Percentiles rank a stretch among this genome's conserved stretches.
These are phyloP conservation scores for Domatiomyces catenatus DNA, from an alignment of 2,329 filamentous ascomycete genomes.

Conservation along the genomic window DNA sequence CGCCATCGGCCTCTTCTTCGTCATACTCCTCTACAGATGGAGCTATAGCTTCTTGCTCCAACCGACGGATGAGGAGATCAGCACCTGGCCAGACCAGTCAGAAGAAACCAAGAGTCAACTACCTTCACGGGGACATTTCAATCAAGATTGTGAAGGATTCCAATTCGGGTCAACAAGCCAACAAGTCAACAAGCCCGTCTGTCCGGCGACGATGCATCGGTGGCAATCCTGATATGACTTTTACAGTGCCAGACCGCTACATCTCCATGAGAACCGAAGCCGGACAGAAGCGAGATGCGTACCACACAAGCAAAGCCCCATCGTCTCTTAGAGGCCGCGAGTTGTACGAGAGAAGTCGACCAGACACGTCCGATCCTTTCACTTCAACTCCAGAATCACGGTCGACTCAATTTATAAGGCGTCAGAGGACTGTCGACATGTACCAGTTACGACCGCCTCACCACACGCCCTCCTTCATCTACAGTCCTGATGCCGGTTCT, in stretches of 20 bases:
- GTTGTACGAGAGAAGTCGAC: conserved; percentile 29
- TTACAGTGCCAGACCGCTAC: conserved; percentile 41
- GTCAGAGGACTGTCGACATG: conserved; percentile 6
- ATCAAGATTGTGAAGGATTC: conserved; percentile 4
- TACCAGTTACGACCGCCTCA: conserved; percentile 10
- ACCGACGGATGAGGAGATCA: neutral
- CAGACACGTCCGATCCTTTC: conserved; percentile 38
- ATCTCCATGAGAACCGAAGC: conserved; percentile 16
- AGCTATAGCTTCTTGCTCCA: neutral
- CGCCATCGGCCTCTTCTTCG: conserved; percentile 1
- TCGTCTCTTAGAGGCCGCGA: conserved; percentile 24
- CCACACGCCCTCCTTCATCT: conserved; percentile 17
- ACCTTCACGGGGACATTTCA: conserved; percentile 6
- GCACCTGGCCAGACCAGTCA: neutral
- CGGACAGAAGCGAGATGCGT: conserved; percentile 23
- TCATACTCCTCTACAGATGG: neutral
- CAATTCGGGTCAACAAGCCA: conserved; percentile 2
- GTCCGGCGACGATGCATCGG: conserved; percentile 12
- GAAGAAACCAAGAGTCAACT: conserved; percentile 1
- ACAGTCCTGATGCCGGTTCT: conserved; percentile 38
- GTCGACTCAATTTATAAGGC: conserved; percentile 7
- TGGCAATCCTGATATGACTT: conserved; percentile 9
- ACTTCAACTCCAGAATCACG: conserved; percentile 25
- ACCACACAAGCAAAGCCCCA: conserved; percentile 36
- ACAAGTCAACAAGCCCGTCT: neutral